These are phyloP conservation scores for Adenanthera pavonina DNA, from an alignment of 306 rosid species.

Conservation along the genomic window DNA sequence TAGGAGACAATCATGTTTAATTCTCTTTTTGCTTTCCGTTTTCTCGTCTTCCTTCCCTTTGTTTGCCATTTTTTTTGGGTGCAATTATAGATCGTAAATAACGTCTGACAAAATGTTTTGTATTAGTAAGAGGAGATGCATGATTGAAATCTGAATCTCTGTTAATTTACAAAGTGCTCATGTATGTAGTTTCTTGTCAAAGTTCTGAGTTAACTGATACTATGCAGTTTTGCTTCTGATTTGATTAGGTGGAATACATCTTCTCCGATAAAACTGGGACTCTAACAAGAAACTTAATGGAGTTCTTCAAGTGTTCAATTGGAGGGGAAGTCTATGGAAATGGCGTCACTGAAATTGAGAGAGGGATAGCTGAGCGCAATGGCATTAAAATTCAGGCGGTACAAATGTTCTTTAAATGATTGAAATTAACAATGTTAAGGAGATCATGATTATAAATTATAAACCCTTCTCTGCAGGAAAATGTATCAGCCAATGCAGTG, in stretches of 20 bases:
- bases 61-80: not conserved
- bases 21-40: not conserved
- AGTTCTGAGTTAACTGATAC: constrained; percentile 30
- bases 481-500: constrained; percentile 54
- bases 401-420: constrained; percentile 24
- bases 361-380: constrained; percentile 76
- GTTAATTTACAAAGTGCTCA: not conserved
- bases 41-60: constrained; percentile 14
- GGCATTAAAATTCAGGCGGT: constrained; percentile 71
- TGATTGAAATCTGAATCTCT: constrained; percentile 8
- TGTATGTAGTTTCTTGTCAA: constrained; percentile 12
- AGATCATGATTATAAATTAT: constrained; percentile 15
- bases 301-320: constrained; percentile 99
- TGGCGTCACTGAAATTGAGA: constrained; percentile 94
- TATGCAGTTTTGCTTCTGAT: constrained; percentile 12
- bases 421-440: not conserved
- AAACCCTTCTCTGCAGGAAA: constrained; percentile 55
- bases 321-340: constrained; percentile 92
- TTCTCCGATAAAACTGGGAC: constrained; percentile 99
- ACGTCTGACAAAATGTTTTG: constrained; percentile 8
- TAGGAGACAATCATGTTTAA: constrained; percentile 4
- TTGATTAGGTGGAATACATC: constrained; percentile 88
- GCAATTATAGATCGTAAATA: constrained; percentile 13
- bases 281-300: constrained; percentile 95
- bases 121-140: constrained; percentile 1